phyloP scores from a whole-genome alignment of 768 basidiomycete species.

The Candolleomyces aberdarensis region DNA sequence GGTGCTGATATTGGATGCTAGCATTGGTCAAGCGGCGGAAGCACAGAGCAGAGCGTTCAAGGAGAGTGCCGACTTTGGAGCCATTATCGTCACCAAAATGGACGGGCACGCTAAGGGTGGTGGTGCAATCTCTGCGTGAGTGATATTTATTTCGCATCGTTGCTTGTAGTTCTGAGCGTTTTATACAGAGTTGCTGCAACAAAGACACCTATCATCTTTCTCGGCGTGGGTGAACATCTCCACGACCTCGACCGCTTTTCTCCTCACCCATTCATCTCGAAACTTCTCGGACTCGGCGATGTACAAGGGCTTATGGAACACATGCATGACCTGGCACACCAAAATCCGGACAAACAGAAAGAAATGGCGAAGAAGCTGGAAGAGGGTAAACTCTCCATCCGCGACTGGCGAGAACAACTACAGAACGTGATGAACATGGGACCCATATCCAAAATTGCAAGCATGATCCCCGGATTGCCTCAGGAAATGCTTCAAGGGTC shows the following conservation, averaged over 20 bases:
- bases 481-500: constrained; percentile 88
- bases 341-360: constrained; percentile 95
- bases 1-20: constrained; percentile 91
- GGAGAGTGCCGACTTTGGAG: constrained; percentile 95
- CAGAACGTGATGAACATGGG: constrained; percentile 99
- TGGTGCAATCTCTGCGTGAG: constrained; percentile 98
- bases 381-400: constrained; percentile 94
- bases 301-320: constrained; percentile 97
- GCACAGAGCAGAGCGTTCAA: constrained; percentile 96
- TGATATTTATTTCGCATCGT: neutral
- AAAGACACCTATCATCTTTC: constrained; percentile 97
- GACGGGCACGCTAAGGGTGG: constrained; percentile 99
- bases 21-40: constrained; percentile 98
- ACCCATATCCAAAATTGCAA: constrained; percentile 97
- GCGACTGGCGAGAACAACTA: constrained; percentile 98
- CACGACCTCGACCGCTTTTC: constrained; percentile 94
- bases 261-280: constrained; percentile 96
- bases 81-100: constrained; percentile 99
- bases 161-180: constrained; percentile 7
- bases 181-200: constrained; percentile 87
- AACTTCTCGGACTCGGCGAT: constrained; percentile 92
- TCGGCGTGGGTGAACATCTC: constrained; percentile 97
- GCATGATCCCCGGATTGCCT: constrained; percentile 97
- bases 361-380: constrained; percentile 98
- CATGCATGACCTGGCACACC: constrained; percentile 93